Base-by-base conservation (phyloP, 345 rosid species). In the Arabis hirsuta region DNA sequence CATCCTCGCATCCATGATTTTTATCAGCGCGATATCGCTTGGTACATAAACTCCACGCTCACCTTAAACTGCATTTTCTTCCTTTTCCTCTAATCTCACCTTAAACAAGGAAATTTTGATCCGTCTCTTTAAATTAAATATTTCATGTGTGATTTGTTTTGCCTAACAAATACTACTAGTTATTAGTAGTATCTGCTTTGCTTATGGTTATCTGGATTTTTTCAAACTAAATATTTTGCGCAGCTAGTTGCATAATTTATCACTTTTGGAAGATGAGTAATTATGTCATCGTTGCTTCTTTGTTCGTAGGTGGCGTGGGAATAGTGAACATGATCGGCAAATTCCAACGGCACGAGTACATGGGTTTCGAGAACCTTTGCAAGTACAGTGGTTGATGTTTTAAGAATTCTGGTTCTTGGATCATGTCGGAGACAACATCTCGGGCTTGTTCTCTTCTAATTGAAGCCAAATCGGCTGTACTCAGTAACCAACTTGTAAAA, bases 321-420 rank as follows among this genome's bases (percentile, higher is more conserved):
- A 58, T 85, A 67, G 73, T 78, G 9, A 76, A 81, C 77, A 84
- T 85, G 88, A 68, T 85, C 4, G 74, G 74, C n/a, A 81, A 81
- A 77, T 47, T 84, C 9, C 78, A 85, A 26, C 59, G 73, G 52
- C 75, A 81, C 0, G 87, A 84, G 65, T 88, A 85, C 74, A 85
- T 88, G 92, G 88, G 90, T 56, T 88, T 88, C 24, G 88, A 88
- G 10, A 74, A 82, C 73, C 81, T 87, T 13, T 87, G 92, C 81
- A 79, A 76, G 74, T 87, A 85, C 53, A 65, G 65, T 46, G 73
- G 51, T 7, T 83, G 70, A 72, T 47, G 47, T 62, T 73, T 73
- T 3, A 14, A 32, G 27, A 62, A 34, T 22, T 68, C 9, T 14
- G 51, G 20, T 47, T 46, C 9, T 11, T 62, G 19, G 63, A 10